Evolutionary conservation across 1,139 yeast genomes (phyloP), one percentile per base, ranked within the genome.

Genomic region (Kodamaea anthophila): DNA sequence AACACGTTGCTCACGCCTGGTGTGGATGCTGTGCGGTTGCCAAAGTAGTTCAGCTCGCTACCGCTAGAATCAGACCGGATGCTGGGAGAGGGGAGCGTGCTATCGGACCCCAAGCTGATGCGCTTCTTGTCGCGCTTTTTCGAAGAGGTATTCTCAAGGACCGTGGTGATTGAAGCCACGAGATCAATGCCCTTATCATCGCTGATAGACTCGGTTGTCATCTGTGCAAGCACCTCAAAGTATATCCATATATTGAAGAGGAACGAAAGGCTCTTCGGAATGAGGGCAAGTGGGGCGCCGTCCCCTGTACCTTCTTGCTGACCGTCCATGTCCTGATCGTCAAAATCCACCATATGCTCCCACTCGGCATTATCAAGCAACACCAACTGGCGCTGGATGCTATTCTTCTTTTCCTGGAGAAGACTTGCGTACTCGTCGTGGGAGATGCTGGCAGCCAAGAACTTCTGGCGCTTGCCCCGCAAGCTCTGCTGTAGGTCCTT

Each of bases 181-280:
- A 63, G 47, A 37, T 62, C 69, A 11, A 62, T 52, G 0, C 70
- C 70, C 32, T 60, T 62, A 33, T 61, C 68, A 35, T 69, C 79
- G 27, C 60, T 57, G 18, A 54, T 62, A 9, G 59, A 49, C 32
- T 67, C 74, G 12, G 78, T 65, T 0, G 83, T 75, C 68, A 78
- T 68, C 37, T 78, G 72, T 1, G 83, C 77, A 36, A 77, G 53
- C 3, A 77, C 83, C 49, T 77, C 84, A 42, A 74, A 67, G 47
- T 78, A 78, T 27, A 77, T 61, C 77, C 83, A 78, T 18, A 72
- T 65, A 46, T 77, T 77, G 54, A 76, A 74, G 29, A 77, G 53
- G 38, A 73, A 74, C 42, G 65, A 77, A 20, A 74, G 55, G 31
- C 66, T 65, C 33, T 52, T 56, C 3, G 76, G 75, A 3, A 24